Base-by-base conservation (phyloP, 108 stramenopile genomes). In the Schizochytrium sp. region DNA sequence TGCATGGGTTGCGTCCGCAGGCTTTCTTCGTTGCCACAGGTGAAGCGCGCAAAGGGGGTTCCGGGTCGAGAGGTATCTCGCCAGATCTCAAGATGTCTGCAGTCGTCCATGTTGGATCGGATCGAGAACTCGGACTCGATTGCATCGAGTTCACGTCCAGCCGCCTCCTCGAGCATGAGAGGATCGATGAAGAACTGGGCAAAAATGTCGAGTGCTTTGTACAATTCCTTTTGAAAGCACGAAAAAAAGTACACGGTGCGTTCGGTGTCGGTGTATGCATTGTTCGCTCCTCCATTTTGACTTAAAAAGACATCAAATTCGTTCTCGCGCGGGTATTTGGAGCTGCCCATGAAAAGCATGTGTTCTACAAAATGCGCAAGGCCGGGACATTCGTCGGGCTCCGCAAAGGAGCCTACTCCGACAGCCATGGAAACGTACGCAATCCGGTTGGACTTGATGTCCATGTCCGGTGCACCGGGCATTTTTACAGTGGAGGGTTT, bases 121-220 rank as follows among this genome's bases (percentile, higher is more conserved):
- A 97, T 98, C 58, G 94, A 89, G 92, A 98, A 97, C 91, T 99
- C 99, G 29, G 96, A 97, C 90, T 99, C 97, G 18, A 99, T 96
- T 3, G 98, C 97, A 58, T 95, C 90, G 12, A 99, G 87, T 91
- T 99, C 99, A 57, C 98, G 93, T 44, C 92, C 97, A 6, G 96
- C 95, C 58, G 93, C 92, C 14, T 92, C 93, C 72, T 94, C 94
- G 5, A 90, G 89, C 92, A 99, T 89, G n/a, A 98, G 91, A 8
- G 99, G 99, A 45, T 93, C 88, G 23, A 95, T 93, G 72, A 99
- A 99, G 92, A 98, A 98, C 47, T 96, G 95, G 12, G 95, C 90
- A 91, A 99, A 98, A 89, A 96, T 94, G 71, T 99, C 98, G 87
- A 99, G 72, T 21, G 98, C 98, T 16, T 92, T 94, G 87, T 91